Percentiles rank a stretch among this genome's conserved stretches.
These are phyloP conservation scores for Hanseniaspora thailandica DNA, from an alignment of 805 yeast species.

Conservation along the genomic window DNA sequence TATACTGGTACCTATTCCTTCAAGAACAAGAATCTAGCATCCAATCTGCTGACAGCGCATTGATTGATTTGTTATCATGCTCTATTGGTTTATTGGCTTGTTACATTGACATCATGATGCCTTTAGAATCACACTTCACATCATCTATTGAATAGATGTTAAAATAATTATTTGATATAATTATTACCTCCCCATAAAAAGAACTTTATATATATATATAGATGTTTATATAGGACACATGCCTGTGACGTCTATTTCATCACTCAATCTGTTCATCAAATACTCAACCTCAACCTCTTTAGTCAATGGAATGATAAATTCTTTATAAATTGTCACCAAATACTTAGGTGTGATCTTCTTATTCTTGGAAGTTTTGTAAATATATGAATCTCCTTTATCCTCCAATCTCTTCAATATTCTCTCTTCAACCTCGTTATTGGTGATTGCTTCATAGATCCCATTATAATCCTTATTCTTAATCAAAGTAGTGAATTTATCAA, in stretches of 20 bases:
- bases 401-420: slow-evolving; percentile 67
- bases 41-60: slow-evolving; percentile 30
- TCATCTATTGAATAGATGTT: too few relatives aligned
- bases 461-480: slow-evolving; percentile 53
- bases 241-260: slow-evolving; percentile 25
- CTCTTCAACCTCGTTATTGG: slow-evolving; percentile 77
- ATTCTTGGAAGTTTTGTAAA: slow-evolving; percentile 72
- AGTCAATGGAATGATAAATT: slow-evolving; percentile 84
- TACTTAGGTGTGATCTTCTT: slow-evolving; percentile 72
- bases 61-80: slow-evolving; percentile 34
- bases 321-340: slow-evolving; percentile 72
- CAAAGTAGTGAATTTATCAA: slow-evolving; percentile 47
- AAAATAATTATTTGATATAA: too few relatives aligned
- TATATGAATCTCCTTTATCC: slow-evolving; percentile 75
- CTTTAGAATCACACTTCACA: slow-evolving; percentile 15
- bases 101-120: slow-evolving; percentile 40
- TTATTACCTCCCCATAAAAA: too few relatives aligned
- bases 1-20: slow-evolving; percentile 32
- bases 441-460: slow-evolving; percentile 71
- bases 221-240: not conserved
- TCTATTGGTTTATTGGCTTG: slow-evolving; percentile 41
- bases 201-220: not conserved
- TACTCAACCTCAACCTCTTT: slow-evolving; percentile 93
- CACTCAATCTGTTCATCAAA: slow-evolving; percentile 69
- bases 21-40: slow-evolving; percentile 22